phyloP scores from a whole-genome alignment of 1,284 basidiomycete species.

The Kalmanozyma brasiliensis region DNA sequence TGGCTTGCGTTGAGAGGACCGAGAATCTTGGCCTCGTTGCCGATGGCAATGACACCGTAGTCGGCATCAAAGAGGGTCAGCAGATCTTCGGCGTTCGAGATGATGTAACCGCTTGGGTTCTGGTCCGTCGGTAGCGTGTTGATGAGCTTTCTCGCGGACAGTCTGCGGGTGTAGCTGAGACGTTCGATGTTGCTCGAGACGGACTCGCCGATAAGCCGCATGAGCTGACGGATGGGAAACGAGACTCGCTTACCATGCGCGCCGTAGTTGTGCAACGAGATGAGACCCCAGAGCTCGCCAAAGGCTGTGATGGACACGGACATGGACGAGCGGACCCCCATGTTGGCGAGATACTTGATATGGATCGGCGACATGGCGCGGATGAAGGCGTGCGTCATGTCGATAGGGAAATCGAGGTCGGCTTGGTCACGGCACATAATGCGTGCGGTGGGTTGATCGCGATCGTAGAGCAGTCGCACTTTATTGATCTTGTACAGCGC shows the following conservation, averaged over 20 bases:
- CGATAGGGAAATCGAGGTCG: conserved; percentile 79
- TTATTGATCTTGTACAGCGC: conserved; percentile 76
- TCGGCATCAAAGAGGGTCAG: conserved; percentile 85
- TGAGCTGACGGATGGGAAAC: conserved; percentile 79
- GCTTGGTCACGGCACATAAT: conserved; percentile 77
- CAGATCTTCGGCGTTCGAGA: conserved; percentile 85
- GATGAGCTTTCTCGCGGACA: conserved; percentile 83
- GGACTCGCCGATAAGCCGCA: conserved; percentile 80
- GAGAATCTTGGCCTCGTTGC: conserved; percentile 77
- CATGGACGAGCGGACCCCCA: conserved; percentile 67
- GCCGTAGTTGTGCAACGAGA: conserved; percentile 86
- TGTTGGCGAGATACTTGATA: conserved; percentile 74
- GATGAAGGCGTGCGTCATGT: conserved; percentile 88
- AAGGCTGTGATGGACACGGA: conserved; percentile 82
- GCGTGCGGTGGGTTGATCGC: conserved; percentile 80
- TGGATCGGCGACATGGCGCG: conserved; percentile 92
- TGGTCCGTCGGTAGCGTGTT: conserved; percentile 79
- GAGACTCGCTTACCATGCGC: conserved; percentile 82
- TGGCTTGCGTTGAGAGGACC: conserved; percentile 84
- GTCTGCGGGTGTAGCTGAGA: conserved; percentile 80
- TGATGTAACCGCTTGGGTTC: conserved; percentile 84
- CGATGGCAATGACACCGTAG: conserved; percentile 84
- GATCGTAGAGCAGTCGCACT: conserved; percentile 83
- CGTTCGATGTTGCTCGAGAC: conserved; percentile 86
- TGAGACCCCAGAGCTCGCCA: conserved; percentile 83